Percentiles rank a stretch among this genome's conserved stretches.
Evolutionary conservation across 768 basidiomycete species (phyloP).

Genomic region (Baorangia bicolor): DNA sequence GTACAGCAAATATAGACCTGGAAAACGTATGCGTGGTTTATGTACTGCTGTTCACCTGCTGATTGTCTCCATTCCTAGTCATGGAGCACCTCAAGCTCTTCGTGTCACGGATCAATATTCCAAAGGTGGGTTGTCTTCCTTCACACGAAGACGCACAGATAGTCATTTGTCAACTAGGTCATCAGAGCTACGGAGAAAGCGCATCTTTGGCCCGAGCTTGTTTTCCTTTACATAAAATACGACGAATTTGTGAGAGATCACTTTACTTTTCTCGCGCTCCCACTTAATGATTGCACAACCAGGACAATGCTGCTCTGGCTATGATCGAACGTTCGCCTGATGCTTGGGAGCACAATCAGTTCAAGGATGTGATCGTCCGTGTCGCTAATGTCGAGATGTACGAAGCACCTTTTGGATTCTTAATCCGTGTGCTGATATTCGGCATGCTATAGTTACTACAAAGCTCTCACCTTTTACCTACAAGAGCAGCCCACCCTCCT

Average conservation of each 20-base stretch:
- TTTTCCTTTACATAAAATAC: constrained; percentile 98
- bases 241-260: constrained; percentile 75
- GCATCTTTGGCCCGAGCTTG: constrained; percentile 97
- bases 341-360: constrained; percentile 99
- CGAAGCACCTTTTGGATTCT: constrained; percentile 18
- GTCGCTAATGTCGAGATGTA: constrained; percentile 98
- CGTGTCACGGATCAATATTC: constrained; percentile 95
- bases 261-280: background rate
- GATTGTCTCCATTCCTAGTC: constrained; percentile 45
- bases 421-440: constrained; percentile 1
- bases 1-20: constrained; percentile 93
- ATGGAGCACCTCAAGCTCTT: constrained; percentile 99
- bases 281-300: constrained; percentile 5
- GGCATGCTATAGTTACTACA: constrained; percentile 72
- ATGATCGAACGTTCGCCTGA: constrained; percentile 99
- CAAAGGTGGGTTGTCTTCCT: constrained; percentile 56
- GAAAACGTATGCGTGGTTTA: constrained; percentile 65
- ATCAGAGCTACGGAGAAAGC: constrained; percentile 95
- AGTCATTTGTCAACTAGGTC: constrained; percentile 45
- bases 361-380: constrained; percentile 97
- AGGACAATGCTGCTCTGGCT: constrained; percentile 96
- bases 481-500: constrained; percentile 91
- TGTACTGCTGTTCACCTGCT: background rate
- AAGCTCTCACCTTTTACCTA: constrained; percentile 90
- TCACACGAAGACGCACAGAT: background rate